Percentiles rank a stretch among this genome's conserved stretches.
phyloP scores from a whole-genome alignment of 2,329 filamentous ascomycete species.

The Fusarium concolor region DNA sequence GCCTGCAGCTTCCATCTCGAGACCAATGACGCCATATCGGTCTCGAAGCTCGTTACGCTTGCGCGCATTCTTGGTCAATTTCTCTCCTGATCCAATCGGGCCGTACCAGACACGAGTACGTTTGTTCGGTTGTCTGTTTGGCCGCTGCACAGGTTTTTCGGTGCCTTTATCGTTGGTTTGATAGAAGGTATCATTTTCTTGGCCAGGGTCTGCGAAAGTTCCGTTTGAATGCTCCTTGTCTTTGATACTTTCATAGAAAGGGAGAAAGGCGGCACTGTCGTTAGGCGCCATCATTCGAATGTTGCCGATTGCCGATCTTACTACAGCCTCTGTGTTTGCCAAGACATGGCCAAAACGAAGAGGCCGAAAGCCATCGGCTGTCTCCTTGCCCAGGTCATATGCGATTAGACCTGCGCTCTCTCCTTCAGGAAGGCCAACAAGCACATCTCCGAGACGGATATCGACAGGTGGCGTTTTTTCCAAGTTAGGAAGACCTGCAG shows the following conservation, averaged over 20 bases:
- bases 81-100: background rate
- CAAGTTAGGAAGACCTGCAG: conserved; percentile 50
- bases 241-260: conserved; percentile 43
- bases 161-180: background rate
- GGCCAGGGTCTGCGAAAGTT: conserved; percentile 49
- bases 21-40: background rate
- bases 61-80: background rate
- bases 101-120: conserved; percentile 6
- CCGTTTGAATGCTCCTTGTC: conserved; percentile 40
- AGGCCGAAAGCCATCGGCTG: conserved; percentile 42
- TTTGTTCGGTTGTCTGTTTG: background rate
- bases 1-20: background rate
- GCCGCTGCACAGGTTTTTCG: background rate
- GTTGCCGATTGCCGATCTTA: conserved; percentile 51
- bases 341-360: conserved; percentile 44
- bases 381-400: conserved; percentile 53
- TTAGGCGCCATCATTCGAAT: conserved; percentile 46
- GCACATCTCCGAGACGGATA: conserved; percentile 54
- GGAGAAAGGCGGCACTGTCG: conserved; percentile 37
- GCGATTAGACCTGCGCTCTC: conserved; percentile 46
- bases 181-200: conserved; percentile 46
- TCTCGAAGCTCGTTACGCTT: background rate
- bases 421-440: conserved; percentile 46
- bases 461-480: conserved; percentile 43
- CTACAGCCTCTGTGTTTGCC: conserved; percentile 46